Conservation (phyloP, 495 filamentous ascomycete species). For the Talaromyces borbonicus region DNA sequence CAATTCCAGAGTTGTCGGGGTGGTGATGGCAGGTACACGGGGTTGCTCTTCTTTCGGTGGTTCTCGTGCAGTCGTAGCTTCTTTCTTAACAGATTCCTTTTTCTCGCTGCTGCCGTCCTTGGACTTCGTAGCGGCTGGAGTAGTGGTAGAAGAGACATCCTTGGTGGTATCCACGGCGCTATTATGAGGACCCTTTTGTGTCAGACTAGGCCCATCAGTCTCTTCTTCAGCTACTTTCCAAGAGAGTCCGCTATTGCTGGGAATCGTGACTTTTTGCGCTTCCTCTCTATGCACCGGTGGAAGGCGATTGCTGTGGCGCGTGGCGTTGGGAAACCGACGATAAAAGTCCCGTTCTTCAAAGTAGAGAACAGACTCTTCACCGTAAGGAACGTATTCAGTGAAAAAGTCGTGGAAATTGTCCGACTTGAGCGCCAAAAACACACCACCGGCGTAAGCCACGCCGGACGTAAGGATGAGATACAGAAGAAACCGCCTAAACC, state of each 20-base stretch:
- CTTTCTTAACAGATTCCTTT: slow-evolving; percentile 14
- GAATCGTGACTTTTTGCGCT: slow-evolving; percentile 69
- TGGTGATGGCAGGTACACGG: slow-evolving; percentile 24
- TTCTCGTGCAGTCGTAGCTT: slow-evolving; percentile 15
- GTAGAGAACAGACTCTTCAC: slow-evolving; percentile 91
- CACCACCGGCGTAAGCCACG: slow-evolving; percentile 73
- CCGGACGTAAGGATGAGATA: slow-evolving; percentile 62
- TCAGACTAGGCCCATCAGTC: slow-evolving; percentile 30
- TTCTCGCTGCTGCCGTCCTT: slow-evolving; percentile 34
- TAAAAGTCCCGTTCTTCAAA: slow-evolving; percentile 94
- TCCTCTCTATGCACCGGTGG: slow-evolving; percentile 40
- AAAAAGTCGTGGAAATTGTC: slow-evolving; percentile 99
- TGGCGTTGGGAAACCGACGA: slow-evolving; percentile 73
- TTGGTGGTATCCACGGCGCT: slow-evolving; percentile 27
- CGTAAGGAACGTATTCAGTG: slow-evolving; percentile 92
- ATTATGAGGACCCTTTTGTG: slow-evolving; percentile 38
- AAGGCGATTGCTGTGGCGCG: slow-evolving; percentile 40
- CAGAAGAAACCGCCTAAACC: slow-evolving; percentile 66
- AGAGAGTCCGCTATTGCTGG: slow-evolving; percentile 74
- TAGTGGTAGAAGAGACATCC: slow-evolving; percentile 20
- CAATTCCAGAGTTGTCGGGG: slow-evolving; percentile 61
- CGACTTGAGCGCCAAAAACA: slow-evolving; percentile 83
- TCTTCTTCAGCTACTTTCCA: slow-evolving; percentile 63
- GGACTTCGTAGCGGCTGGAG: slow-evolving; percentile 27
- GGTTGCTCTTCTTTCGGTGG: slow-evolving; percentile 16